These are phyloP conservation scores for Trifolium repens DNA, from an alignment of 306 rosid species.

Conservation along the genomic window DNA sequence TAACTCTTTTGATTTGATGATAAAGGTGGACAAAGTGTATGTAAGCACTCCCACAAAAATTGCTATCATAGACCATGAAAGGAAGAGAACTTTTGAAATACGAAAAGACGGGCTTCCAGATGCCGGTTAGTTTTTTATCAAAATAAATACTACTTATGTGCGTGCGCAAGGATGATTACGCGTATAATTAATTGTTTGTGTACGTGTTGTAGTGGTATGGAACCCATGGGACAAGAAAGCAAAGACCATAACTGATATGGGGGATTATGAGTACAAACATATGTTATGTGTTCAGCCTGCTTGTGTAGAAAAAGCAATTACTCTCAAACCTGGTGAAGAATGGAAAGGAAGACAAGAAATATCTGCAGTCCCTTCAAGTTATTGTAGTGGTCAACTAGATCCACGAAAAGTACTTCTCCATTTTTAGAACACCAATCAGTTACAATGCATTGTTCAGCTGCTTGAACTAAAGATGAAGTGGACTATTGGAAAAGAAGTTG, in stretches of 20 bases:
- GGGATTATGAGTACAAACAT: conserved; percentile 65
- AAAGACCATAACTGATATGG: conserved; percentile 69
- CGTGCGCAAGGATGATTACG: no score
- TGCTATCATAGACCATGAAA: conserved; percentile 82
- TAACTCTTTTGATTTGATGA: conserved; percentile 36
- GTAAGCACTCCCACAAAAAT: conserved; percentile 74
- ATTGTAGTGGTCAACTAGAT: conserved; percentile 78
- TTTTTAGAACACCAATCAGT: conserved; percentile 29
- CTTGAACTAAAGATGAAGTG: conserved; percentile 33
- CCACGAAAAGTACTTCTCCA: conserved; percentile 50
- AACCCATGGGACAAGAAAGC: conserved; percentile 90
- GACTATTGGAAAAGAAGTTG: conserved; percentile 33
- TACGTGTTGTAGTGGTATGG: conserved; percentile 63
- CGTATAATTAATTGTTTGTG: no score
- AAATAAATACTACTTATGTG: no score
- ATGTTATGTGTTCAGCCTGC: conserved; percentile 82
- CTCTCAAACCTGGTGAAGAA: conserved; percentile 85
- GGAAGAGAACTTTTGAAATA: conserved; percentile 73
- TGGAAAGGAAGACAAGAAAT: conserved; percentile 87
- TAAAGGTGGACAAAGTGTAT: conserved; percentile 76
- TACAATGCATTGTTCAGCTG: conserved; percentile 27
- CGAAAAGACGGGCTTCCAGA: conserved; percentile 85
- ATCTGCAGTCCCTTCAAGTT: conserved; percentile 74
- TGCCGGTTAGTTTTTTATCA: conserved; percentile 64
- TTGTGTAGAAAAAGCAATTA: conserved; percentile 63